Evolutionary conservation across 768 basidiomycete species (phyloP).

Genomic region (Phlegmacium glaucopus): DNA sequence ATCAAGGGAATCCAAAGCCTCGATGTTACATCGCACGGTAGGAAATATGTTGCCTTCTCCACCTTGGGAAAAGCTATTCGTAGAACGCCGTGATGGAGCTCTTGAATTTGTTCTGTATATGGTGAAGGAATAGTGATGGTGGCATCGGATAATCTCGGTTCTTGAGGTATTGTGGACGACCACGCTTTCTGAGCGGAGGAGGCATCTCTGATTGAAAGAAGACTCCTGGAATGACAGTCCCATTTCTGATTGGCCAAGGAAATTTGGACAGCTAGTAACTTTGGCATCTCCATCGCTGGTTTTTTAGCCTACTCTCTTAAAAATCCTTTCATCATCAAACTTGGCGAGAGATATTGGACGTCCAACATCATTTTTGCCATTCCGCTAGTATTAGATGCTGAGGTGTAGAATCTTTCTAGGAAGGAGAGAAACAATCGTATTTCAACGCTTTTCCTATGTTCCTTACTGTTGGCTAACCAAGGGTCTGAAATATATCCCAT

Average conservation of each 20-base stretch:
- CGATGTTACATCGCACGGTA: constrained; percentile 57
- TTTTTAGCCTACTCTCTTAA: constrained; percentile 51
- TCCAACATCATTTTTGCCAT: constrained; percentile 62
- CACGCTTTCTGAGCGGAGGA: constrained; percentile 34
- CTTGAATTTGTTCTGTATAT: constrained; percentile 53
- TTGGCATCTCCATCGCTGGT: constrained; percentile 37
- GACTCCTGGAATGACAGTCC: constrained; percentile 43
- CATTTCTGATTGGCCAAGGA: constrained; percentile 51
- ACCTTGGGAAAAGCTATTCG: constrained; percentile 65
- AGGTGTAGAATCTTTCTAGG: constrained; percentile 55
- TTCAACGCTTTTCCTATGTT: constrained; percentile 54
- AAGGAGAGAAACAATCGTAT: constrained; percentile 61
- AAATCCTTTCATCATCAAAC: constrained; percentile 58
- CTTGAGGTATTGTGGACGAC: constrained; percentile 10
- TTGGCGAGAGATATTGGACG: constrained; percentile 66
- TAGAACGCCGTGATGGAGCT: constrained; percentile 42
- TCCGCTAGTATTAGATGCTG: constrained; percentile 22
- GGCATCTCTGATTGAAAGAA: constrained; percentile 59
- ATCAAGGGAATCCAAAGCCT: constrained; percentile 61
- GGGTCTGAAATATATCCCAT: no score
- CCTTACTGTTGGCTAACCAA: constrained; percentile 62
- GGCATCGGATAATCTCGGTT: constrained; percentile 18
- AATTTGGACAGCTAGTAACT: constrained; percentile 39
- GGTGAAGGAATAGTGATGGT: constrained; percentile 56
- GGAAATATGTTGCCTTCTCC: constrained; percentile 67